Base-by-base conservation (phyloP, 345 rosid species). In the Barbarea vulgaris region DNA sequence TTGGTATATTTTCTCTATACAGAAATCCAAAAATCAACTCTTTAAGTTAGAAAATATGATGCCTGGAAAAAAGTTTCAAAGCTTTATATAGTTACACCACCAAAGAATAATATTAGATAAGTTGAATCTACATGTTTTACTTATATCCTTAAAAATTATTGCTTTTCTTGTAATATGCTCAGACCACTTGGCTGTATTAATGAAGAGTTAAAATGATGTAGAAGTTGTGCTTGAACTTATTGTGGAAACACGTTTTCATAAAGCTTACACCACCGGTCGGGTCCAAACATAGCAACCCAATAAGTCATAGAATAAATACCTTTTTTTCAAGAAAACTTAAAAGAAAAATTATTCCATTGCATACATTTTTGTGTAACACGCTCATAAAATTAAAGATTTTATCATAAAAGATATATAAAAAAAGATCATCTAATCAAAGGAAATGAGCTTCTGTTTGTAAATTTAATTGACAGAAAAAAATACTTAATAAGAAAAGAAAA, bases 241-340 rank as follows among this genome's bases (percentile, higher is more conserved):
- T 64, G 9, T 22, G 42, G 77, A 37, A 78, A 78, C 81, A 66
- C 73, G 73, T 78, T 72, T 66, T 78, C 81, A 28, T 58, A 78
- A 72, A 78, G 77, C 41, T 28, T 72, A 50, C 41, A 33, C 57
- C 64, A 78, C 77, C 9, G 68, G 81, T 78, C 73, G 12, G 73
- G 73, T 33, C 81, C 72, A 58, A 50, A 78, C 41, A 50, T 78
- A 58, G 77, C 13, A 58, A 72, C 73, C n/a, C 64, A 58, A 48
- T 63, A 58, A 47, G 52, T 66, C 81, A 77, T 37, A 36, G 9
- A 57, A 33, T 37, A 22, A 62, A 37, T 21, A 27, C 39, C 10
- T 51, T 50, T 67, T 58, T 14, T 36, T 1, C 5, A 11, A 15
- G 11, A 44, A 52, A 64, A 44, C 5, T 7, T 31, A 15, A 64